Evolutionary conservation across 441 rosid genomes (phyloP), one percentile per base, ranked within the genome.

Genomic region (Erysimum cheiri): DNA sequence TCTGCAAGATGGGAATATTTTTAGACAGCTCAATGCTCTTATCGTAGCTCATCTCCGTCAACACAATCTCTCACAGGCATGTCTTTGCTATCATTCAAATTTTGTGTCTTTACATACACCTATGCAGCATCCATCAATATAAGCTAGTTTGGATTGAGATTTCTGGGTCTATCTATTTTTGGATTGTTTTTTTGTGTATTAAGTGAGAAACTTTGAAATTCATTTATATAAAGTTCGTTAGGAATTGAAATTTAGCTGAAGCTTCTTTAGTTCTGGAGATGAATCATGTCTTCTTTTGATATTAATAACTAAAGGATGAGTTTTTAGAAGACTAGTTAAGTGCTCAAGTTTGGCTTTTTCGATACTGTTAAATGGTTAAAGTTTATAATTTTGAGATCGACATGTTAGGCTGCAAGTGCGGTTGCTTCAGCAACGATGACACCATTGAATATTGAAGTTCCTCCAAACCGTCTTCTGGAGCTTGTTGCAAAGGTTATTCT

Each of bases 361-460:
- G 12, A 4, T 28, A 47, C 13, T 29, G 15, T 50, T 43, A 15
- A 49, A 31, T n/a, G 26, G 61, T 50, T n/a, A 29, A 63, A 62
- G 65, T 62, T 57, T 57, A 48, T 75, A 55, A 63, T 54, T 54
- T 68, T 61, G 68, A 14, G 35, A 28, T 47, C 7, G 10, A 29
- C 14, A 39, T 58, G 74, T 32, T 63, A 89, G 96, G 98, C 88
- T 54, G 96, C 98, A 53, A 87, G 81, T 77, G 84, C 71, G 4
- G 96, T 92, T 77, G 94, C 96, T 74, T 80, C 87, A 13, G 94
- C 89, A 0, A 90, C 96, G 3, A 88, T 92, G 95, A 90, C 90
- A 15, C 95, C 96, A 17, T 75, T 87, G 78, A 77, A 85, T 37
- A 85, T 84, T 37, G 94, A 90, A 57, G 90, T 70, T 44, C 86